Evolutionary conservation across 495 filamentous ascomycete species (phyloP), one percentile per base, ranked within the genome.

Genomic region (Aspergillus saccharolyticus): DNA sequence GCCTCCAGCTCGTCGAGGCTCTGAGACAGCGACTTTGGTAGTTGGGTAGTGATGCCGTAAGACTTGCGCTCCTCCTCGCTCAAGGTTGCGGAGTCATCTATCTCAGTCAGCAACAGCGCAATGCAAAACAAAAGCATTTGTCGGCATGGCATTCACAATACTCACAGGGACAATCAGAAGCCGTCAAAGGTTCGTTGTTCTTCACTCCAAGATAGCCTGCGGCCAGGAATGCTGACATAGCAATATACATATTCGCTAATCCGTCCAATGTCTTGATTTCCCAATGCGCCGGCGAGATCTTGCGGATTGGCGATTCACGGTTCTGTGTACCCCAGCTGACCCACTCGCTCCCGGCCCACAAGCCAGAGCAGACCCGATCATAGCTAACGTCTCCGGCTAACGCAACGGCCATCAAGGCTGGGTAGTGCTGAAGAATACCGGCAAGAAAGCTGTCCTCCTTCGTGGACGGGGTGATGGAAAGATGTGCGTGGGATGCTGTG

Each of bases 201-300:
- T 68, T 63, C 5, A 90, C 54, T 0, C 89, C 91, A n/a, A 80
- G 52, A 9, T 80, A 72, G 0, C 91, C 91, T 0, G 82, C 84
- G 0, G 78, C 78, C 2, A 96, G 63, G 8, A 96, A 66, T 0
- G 87, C 87, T 14, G 84, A 82, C 56, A 78, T 58, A 8, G 74
- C 74, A 3, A 78, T 47, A 52, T 79, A 79, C 55, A 71, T 70
- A 57, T 79, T 79, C 12, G 73, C 72, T 15, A 74, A 42, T 2
- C 74, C 76, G 43, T 78, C 74, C 1, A 76, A 51, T 0, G 65
- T 64, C 52, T 75, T 76, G 56, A 79, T 57, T 46, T 79, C 76
- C 68, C 70, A 79, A 17, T 73, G 72, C 2, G 66, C 72, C 0
- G 62, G 18, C 0, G 50, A 60, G 52, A 78, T 74, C 55, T 75